Conservation (phyloP, 148 eudicot species). For the Rhododendron vialii region DNA sequence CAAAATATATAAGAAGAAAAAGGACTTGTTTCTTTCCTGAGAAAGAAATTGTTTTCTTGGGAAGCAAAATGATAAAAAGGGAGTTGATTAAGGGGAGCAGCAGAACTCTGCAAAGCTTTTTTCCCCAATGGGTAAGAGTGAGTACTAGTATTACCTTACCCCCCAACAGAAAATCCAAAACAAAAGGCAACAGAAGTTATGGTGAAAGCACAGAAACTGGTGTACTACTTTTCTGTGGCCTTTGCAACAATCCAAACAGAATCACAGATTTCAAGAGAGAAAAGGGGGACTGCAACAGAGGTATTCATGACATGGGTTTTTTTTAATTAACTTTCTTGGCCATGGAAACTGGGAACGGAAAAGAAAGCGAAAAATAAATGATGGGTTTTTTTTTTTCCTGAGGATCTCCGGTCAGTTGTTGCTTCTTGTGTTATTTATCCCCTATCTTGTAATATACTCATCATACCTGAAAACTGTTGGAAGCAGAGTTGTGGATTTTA, state of each 20-base stretch:
- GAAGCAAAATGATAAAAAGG: neutral
- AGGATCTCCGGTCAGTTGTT: constrained; percentile 12
- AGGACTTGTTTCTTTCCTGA: neutral
- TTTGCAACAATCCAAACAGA: constrained; percentile 35
- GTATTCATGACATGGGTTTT: constrained; percentile 4
- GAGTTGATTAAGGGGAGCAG: constrained; percentile 10
- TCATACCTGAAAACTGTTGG: constrained; percentile 11
- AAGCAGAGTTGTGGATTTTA: neutral
- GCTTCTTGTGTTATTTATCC: neutral
- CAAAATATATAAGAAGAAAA: neutral
- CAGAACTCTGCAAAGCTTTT: neutral
- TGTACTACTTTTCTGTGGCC: constrained; percentile 2
- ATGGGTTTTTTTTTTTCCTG: constrained; percentile 11
- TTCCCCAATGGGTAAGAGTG: neutral
- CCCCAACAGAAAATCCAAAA: constrained; percentile 3
- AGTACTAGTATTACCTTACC: neutral
- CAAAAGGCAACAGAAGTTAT: neutral
- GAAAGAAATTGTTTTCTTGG: neutral
- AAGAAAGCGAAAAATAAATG: constrained; percentile 30
- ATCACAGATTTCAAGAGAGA: constrained; percentile 45
- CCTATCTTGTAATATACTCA: neutral
- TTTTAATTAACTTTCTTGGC: neutral
- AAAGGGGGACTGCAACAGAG: constrained; percentile 20
- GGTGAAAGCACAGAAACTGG: constrained; percentile 6
- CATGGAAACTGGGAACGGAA: constrained; percentile 11